A percentile compares a stretch with the other conserved stretches of the same genome.
Evolutionary conservation across 2,329 filamentous ascomycete species (phyloP).

Genomic region (Dissoconium aciculare): DNA sequence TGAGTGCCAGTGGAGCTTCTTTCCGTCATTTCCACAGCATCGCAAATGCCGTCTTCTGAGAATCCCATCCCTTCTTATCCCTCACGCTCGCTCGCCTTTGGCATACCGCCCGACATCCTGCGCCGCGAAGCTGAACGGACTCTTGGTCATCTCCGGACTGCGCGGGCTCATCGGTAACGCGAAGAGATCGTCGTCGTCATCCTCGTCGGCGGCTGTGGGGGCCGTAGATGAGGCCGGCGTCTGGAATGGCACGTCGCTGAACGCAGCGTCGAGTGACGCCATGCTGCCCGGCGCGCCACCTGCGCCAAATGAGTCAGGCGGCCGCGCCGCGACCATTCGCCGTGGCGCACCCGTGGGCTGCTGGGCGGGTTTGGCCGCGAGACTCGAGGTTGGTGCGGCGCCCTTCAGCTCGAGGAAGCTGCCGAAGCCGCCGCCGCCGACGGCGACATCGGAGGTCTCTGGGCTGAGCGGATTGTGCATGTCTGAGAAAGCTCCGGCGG

Average conservation of each 20-base stretch:
- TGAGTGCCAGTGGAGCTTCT: no score
- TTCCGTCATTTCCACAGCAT: no score
- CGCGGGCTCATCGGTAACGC: slow-evolving; percentile 74
- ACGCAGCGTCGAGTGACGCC: slow-evolving; percentile 32
- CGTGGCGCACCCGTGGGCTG: slow-evolving; percentile 9
- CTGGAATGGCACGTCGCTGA: not conserved
- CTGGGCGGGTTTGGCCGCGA: slow-evolving; percentile 31
- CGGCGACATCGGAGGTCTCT: slow-evolving; percentile 47
- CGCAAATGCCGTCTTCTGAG: no score
- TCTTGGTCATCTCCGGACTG: slow-evolving; percentile 71
- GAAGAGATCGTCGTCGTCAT: slow-evolving; percentile 50
- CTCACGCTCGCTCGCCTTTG: slow-evolving; percentile 9
- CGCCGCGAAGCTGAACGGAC: slow-evolving; percentile 54
- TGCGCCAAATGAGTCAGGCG: slow-evolving; percentile 25
- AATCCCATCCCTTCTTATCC: no score
- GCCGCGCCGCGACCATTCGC: slow-evolving; percentile 15
- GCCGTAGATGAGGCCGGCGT: slow-evolving; percentile 20
- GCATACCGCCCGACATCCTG: slow-evolving; percentile 25
- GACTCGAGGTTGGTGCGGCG: slow-evolving; percentile 22
- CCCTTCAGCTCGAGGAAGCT: slow-evolving; percentile 45
- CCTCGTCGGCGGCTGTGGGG: slow-evolving; percentile 13
- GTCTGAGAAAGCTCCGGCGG: slow-evolving; percentile 5
- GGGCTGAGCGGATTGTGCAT: slow-evolving; percentile 43
- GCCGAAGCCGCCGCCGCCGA: slow-evolving; percentile 40
- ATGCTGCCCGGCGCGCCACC: slow-evolving; percentile 19